Evolutionary conservation across 805 yeast genomes (phyloP).

Genomic region (Candida glaebosa): DNA sequence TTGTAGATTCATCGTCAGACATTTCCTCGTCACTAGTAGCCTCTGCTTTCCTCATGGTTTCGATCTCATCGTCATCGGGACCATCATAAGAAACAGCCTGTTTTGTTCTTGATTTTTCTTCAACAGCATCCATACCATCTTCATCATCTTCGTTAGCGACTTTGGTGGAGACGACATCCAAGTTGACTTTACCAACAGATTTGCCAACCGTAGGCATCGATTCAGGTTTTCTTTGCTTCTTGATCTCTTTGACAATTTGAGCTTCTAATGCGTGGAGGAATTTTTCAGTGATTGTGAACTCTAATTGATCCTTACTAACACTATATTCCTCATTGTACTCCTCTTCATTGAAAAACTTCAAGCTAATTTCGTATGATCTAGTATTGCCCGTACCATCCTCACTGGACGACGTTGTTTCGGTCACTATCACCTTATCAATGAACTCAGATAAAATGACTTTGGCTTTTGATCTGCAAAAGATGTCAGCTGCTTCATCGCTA

Average conservation of each 20-base stretch:
- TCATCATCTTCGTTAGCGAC: slow-evolving; percentile 35
- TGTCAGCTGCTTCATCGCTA: slow-evolving; percentile 81
- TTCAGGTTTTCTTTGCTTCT: slow-evolving; percentile 67
- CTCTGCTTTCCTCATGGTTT: slow-evolving; percentile 81
- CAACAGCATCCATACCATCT: slow-evolving; percentile 62
- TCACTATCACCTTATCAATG: slow-evolving; percentile 77
- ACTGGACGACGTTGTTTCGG: slow-evolving; percentile 78
- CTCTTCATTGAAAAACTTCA: slow-evolving; percentile 68
- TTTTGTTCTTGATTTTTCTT: slow-evolving; percentile 60
- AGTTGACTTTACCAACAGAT: slow-evolving; percentile 57
- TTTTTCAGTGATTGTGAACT: slow-evolving; percentile 55
- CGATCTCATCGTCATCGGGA: slow-evolving; percentile 93
- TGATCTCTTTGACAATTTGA: slow-evolving; percentile 74
- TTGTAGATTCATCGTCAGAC: slow-evolving; percentile 26
- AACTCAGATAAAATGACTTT: slow-evolving; percentile 84
- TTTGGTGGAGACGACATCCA: slow-evolving; percentile 39
- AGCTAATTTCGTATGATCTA: slow-evolving; percentile 71
- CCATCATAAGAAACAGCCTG: slow-evolving; percentile 92
- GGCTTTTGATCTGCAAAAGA: slow-evolving; percentile 88
- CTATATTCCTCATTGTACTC: slow-evolving; percentile 91
- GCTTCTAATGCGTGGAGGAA: slow-evolving; percentile 72
- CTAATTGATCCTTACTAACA: slow-evolving; percentile 75
- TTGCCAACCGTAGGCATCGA: slow-evolving; percentile 63
- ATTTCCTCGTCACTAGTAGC: slow-evolving; percentile 71
- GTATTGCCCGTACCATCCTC: slow-evolving; percentile 43